Conservation (phyloP, 352 stramenopile species). For the Pythium utonaiense region DNA sequence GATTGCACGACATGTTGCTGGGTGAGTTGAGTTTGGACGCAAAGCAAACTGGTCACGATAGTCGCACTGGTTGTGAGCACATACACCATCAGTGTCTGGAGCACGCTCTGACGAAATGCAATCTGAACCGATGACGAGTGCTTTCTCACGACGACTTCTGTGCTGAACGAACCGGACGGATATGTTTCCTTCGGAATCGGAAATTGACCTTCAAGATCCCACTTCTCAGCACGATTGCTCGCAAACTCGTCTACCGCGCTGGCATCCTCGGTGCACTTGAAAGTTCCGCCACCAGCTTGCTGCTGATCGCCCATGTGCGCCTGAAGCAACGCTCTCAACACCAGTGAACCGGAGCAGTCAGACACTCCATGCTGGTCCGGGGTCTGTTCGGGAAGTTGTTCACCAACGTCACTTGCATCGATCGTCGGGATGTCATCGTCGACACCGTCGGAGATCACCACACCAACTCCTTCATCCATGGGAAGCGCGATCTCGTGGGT, state of each 20-base stretch:
- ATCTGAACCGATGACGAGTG: constrained; percentile 6
- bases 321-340: constrained; percentile 12
- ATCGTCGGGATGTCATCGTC: constrained; percentile 7
- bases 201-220: constrained; percentile 1
- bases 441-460: not conserved
- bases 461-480: not conserved
- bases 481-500: not conserved
- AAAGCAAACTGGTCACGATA: not conserved
- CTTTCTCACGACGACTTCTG: constrained; percentile 5
- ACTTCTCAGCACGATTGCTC: not conserved
- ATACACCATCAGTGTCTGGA: constrained; percentile 11
- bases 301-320: constrained; percentile 8
- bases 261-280: too few species aligned
- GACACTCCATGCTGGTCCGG: not conserved
- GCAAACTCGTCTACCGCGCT: too few species aligned
- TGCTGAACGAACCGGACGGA: not conserved
- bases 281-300: not conserved
- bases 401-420: constrained; percentile 11
- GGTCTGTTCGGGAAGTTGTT: constrained; percentile 9
- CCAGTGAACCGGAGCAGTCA: constrained; percentile 16
- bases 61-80: not conserved
- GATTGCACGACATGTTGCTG: constrained; percentile 2
- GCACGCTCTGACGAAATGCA: constrained; percentile 23
- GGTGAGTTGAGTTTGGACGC: not conserved
- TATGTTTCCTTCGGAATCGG: not conserved